A percentile compares a stretch with the other conserved stretches of the same genome.
Evolutionary conservation across 202 grass and related monocot species (phyloP).

Genomic region (Brachypodium distachyon): DNA sequence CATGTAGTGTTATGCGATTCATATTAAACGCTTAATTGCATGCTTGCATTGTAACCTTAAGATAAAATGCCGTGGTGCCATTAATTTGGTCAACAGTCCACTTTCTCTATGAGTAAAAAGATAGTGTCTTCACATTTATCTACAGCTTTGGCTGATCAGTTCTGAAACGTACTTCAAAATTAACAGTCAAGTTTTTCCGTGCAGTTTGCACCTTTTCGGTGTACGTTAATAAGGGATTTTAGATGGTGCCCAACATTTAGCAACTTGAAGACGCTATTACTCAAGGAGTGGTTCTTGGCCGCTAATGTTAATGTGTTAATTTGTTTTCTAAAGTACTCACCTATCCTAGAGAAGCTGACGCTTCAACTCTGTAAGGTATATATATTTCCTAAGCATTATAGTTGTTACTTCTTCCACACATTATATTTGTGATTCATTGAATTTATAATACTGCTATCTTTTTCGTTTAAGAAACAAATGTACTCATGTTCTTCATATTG

Average conservation of each 20-base stretch:
- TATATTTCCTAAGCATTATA: background rate
- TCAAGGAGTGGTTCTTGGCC: background rate
- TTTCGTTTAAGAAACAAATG: too few species aligned
- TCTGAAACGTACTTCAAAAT: background rate
- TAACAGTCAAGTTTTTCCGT: background rate
- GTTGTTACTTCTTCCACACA: background rate
- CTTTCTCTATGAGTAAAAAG: background rate
- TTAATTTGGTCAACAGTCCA: background rate
- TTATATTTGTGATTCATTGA: background rate
- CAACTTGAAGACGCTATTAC: background rate
- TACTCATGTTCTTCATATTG: too few species aligned
- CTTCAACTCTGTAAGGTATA: background rate
- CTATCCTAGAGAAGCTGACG: background rate
- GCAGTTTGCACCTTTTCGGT: background rate
- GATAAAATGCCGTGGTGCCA: background rate
- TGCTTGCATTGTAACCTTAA: background rate
- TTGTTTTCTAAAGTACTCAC: background rate
- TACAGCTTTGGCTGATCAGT: background rate
- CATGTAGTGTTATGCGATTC: background rate
- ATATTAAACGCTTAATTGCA: background rate
- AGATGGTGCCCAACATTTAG: background rate
- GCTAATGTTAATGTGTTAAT: background rate
- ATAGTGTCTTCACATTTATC: background rate
- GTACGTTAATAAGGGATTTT: background rate
- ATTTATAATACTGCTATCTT: background rate